Evolutionary conservation across 1,284 basidiomycete species (phyloP).

Genomic region (Melampsora occidentalis): DNA sequence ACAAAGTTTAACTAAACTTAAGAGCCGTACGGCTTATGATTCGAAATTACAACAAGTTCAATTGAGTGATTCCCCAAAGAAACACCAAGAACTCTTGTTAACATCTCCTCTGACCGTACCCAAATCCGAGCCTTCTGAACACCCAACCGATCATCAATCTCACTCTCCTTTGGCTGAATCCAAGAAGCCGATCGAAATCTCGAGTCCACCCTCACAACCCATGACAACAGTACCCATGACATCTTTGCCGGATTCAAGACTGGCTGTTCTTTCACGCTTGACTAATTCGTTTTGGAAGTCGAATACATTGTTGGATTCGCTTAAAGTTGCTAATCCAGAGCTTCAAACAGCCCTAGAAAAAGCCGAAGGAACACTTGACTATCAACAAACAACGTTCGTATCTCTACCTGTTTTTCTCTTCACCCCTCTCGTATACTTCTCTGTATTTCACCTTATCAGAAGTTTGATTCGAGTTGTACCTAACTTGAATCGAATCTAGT

Average conservation of each 20-base stretch:
- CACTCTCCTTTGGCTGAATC: not conserved
- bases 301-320: constrained; percentile 18
- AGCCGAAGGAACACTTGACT: not conserved
- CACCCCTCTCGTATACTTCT: too few species aligned
- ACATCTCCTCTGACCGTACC: not conserved
- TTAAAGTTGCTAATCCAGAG: constrained; percentile 4
- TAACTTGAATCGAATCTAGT: constrained; percentile 10
- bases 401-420: not conserved
- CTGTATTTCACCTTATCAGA: not conserved
- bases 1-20: constrained; percentile 27
- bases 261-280: constrained; percentile 22
- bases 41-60: constrained; percentile 5
- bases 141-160: not conserved
- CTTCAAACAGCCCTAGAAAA: not conserved
- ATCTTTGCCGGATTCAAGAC: constrained; percentile 27
- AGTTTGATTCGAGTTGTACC: not conserved
- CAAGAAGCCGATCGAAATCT: not conserved
- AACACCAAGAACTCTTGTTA: too few species aligned
- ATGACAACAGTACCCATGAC: too few species aligned
- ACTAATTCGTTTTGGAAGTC: constrained; percentile 38
- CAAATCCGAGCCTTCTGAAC: not conserved
- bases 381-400: constrained; percentile 34
- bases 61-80: constrained; percentile 11
- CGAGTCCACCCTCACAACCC: not conserved
- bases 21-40: not conserved